Conservation (phyloP, 2,329 filamentous ascomycete species). For the Aspergillus ibericus region DNA sequence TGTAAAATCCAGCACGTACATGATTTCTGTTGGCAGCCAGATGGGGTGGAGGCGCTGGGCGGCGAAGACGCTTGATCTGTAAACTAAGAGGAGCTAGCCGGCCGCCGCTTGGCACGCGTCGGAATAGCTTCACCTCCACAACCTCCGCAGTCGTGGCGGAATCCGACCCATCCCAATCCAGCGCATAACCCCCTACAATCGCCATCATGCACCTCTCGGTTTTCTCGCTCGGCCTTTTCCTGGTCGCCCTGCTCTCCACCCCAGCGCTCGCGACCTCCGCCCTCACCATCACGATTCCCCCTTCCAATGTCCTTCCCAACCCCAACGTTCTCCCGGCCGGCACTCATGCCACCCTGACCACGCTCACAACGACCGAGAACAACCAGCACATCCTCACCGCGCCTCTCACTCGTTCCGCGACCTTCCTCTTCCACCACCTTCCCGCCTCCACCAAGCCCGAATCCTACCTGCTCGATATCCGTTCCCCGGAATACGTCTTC, state of each 20-base stretch:
- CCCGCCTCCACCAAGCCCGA: constrained; percentile 34
- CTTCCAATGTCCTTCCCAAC: constrained; percentile 47
- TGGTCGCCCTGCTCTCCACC: constrained; percentile 18
- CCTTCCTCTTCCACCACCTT: constrained; percentile 74
- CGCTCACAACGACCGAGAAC: constrained; percentile 33
- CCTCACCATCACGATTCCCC: constrained; percentile 41
- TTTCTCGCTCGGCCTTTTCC: constrained; percentile 2
- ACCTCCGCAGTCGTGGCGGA: not conserved
- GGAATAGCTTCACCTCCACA: not conserved
- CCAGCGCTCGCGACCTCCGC: constrained; percentile 25
- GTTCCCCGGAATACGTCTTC: constrained; percentile 73
- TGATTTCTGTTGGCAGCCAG: not conserved
- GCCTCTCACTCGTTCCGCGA: constrained; percentile 66
- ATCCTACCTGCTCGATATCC: constrained; percentile 80
- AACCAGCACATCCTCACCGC: constrained; percentile 47
- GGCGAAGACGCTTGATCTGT: not conserved
- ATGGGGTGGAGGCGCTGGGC: not conserved
- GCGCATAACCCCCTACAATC: not conserved
- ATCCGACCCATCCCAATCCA: not conserved
- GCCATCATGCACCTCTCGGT: constrained; percentile 19
- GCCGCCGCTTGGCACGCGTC: not conserved
- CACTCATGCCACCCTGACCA: constrained; percentile 55
- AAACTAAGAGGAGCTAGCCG: not conserved
- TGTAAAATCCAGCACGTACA: no score
- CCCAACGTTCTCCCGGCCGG: constrained; percentile 44